Conservation (phyloP, 2,329 filamentous ascomycete species). For the Verticillium dahliae region DNA sequence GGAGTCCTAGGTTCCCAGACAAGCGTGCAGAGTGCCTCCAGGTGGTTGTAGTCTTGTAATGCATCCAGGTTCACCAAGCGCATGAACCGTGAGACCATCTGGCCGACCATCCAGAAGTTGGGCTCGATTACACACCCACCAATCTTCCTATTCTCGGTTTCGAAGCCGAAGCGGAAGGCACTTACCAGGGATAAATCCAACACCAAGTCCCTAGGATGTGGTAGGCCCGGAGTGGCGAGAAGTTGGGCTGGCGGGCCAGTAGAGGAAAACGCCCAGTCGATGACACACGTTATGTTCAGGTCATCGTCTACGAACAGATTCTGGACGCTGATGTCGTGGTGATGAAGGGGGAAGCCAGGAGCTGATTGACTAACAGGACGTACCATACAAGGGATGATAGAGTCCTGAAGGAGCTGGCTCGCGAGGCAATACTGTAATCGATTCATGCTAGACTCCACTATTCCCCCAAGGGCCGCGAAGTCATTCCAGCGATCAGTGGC, state of each 20-base stretch:
- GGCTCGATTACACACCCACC: conserved; percentile 5
- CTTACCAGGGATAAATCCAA: conserved; percentile 7
- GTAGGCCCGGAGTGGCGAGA: conserved; percentile 8
- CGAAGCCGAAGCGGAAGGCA: conserved; percentile 11
- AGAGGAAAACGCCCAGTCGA: conserved; percentile 20
- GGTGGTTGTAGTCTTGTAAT: conserved; percentile 11
- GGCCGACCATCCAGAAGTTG: conserved; percentile 7
- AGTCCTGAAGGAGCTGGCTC: conserved; percentile 8
- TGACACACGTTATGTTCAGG: conserved; percentile 21
- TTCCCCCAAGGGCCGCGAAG: conserved; percentile 7
- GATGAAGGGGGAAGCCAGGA: conserved; percentile 13
- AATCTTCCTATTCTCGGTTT: conserved; percentile 6
- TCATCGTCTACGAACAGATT: conserved; percentile 20
- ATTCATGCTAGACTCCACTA: conserved; percentile 10
- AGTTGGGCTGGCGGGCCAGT: conserved; percentile 12
- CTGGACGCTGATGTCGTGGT: conserved; percentile 17
- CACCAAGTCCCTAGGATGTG: conserved; percentile 10
- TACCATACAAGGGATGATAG: conserved; percentile 8
- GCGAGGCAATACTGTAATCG: conserved; percentile 11
- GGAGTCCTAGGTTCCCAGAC: conserved; percentile 2
- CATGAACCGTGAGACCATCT: conserved; percentile 11
- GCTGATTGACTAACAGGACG: conserved; percentile 5
- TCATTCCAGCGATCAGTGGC: conserved; percentile 13
- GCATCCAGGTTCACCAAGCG: conserved; percentile 9
- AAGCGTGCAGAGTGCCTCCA: conserved; percentile 9